Conservation (phyloP, 2,329 filamentous ascomycete genomes). For the Penicillium sp. region DNA sequence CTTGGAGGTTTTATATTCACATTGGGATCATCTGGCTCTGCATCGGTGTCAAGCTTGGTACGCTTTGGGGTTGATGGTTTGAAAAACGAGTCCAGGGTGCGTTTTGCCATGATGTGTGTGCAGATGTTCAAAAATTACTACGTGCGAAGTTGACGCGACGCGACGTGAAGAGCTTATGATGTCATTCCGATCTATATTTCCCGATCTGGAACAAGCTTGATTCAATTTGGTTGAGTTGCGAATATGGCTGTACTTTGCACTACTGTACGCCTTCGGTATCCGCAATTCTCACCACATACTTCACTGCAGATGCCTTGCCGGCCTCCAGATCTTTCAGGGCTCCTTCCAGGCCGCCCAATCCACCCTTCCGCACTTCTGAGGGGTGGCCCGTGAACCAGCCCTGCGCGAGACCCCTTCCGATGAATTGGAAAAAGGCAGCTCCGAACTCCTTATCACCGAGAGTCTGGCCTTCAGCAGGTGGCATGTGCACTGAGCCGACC, state of each 20-base stretch:
- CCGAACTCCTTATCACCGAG: constrained; percentile 46
- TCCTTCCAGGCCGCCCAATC: constrained; percentile 55
- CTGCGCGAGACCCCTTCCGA: constrained; percentile 49
- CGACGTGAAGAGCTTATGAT: constrained; percentile 9
- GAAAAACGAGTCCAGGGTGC: constrained; percentile 72
- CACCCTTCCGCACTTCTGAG: constrained; percentile 53
- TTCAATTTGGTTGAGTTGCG: background rate
- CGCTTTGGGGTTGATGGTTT: constrained; percentile 46
- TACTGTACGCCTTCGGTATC: constrained; percentile 44
- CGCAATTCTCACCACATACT: constrained; percentile 62
- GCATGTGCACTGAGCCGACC: constrained; percentile 29
- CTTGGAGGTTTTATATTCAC: constrained; percentile 28
- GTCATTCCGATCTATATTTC: constrained; percentile 18
- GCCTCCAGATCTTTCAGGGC: constrained; percentile 58
- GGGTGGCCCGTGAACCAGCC: constrained; percentile 55
- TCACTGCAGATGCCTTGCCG: constrained; percentile 63
- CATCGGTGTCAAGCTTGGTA: constrained; percentile 27
- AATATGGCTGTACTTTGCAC: background rate
- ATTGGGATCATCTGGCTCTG: background rate
- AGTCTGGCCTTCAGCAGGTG: constrained; percentile 21
- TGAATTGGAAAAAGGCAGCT: constrained; percentile 46
- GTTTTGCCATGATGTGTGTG: constrained; percentile 46
- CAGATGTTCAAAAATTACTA: background rate
- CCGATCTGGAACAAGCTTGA: constrained; percentile 4
- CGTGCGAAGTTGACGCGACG: background rate